Base-by-base conservation (phyloP, 2,329 filamentous ascomycete species). In the Chrysoporthe deuterocubensis region DNA sequence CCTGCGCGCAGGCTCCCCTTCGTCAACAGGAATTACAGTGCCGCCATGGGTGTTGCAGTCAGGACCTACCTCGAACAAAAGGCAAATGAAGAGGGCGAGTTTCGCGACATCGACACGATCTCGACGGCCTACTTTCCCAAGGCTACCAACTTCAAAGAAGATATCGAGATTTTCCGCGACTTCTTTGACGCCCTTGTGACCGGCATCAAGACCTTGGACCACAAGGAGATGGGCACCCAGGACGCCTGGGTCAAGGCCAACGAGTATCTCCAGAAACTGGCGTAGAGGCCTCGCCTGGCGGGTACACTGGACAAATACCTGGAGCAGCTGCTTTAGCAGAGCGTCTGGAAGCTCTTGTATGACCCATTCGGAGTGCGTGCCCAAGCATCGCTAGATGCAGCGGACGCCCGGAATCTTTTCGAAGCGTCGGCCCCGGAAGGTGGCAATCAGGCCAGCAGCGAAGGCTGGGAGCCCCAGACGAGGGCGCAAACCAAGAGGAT, bases 161-260 rank as follows among this genome's bases (percentile, higher is more conserved):
- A 91, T 75, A 79, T 91, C 34, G 82, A 84, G 11, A 81, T 87
- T 34, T 84, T 83, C 54, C 85, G 84, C 71, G 81, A 81, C 44
- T 89, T 90, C 74, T 85, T 90, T 71, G 81, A 84, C 66, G 86
- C 87, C 4, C 75, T 91, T 46, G 81, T 85, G 71, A 81, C 81
- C 26, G 88, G 87, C 54, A 78, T 90, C n/a, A 83, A 86, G 76
- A 82, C 81, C 11, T 75, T 90, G 9, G 81, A 81, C 62, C 78
- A 77, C 40, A 80, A 83, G 64, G 81, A 85, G 71, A 73, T 90
- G 18, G 76, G 75, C 1, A 84, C 86, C 71, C 85, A 82, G 76
- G 75, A 77, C 13, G 79, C 80, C 18, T 90, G 88, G 88, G 79
- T 83, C 71, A 83, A 81, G 73, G 87, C 88, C 1, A 81, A 83